These are phyloP conservation scores for Neurospora sp. DNA, from an alignment of 495 filamentous ascomycete genomes.

Conservation along the genomic window DNA sequence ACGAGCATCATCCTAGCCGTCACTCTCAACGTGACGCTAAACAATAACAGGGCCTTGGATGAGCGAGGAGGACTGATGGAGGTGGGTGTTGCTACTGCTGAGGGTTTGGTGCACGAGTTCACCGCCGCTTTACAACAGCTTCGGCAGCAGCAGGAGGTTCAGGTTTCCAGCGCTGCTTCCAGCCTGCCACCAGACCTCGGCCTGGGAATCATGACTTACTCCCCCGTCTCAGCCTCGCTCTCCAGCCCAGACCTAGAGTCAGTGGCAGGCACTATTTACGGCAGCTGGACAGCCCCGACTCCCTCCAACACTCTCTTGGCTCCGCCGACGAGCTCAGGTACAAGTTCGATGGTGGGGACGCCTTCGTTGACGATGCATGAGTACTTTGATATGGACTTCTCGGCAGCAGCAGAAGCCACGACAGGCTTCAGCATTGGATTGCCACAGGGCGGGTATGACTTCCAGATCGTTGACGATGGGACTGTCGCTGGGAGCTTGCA, in stretches of 20 bases:
- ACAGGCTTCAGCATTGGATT: too few species aligned
- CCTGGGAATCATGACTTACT: too few species aligned
- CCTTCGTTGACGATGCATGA: background rate
- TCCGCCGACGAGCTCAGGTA: background rate
- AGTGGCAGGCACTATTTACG: too few species aligned
- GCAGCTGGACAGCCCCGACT: too few species aligned
- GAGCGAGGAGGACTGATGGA: background rate
- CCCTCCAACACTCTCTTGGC: background rate
- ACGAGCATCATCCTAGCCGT: constrained; percentile 2
- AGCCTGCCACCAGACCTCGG: too few species aligned
- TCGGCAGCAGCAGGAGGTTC: too few species aligned
- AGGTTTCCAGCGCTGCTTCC: too few species aligned
- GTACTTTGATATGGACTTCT: background rate
- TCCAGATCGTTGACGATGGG: too few species aligned
- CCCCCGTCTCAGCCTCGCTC: background rate
- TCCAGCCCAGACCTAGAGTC: background rate
- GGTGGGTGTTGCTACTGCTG: constrained; percentile 2
- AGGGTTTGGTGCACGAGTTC: background rate
- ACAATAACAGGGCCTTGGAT: background rate
- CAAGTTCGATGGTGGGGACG: background rate
- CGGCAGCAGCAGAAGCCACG: too few species aligned
- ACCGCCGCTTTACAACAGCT: too few species aligned
- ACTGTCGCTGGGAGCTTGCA: too few species aligned
- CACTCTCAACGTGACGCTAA: background rate
- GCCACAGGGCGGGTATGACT: too few species aligned